Conservation (phyloP, 306 rosid genomes). For the Lathyrus oleraceus region DNA sequence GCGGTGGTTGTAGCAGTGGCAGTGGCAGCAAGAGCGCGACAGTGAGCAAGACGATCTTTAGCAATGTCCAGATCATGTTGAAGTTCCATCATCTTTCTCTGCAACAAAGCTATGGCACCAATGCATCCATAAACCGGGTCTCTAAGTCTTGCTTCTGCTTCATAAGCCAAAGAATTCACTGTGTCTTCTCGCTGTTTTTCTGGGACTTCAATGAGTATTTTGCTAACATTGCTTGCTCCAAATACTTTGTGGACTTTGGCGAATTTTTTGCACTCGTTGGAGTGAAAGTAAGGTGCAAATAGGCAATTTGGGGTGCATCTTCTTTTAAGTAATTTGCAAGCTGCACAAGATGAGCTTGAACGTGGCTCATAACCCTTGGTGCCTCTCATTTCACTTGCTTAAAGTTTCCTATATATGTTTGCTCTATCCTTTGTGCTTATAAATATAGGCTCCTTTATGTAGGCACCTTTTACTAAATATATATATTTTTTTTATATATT, state of each 20-base stretch:
- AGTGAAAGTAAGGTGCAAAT: conserved; percentile 81
- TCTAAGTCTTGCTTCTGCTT: conserved; percentile 78
- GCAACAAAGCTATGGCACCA: conserved; percentile 77
- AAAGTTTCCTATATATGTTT: conserved; percentile 1
- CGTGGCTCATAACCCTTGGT: conserved; percentile 80
- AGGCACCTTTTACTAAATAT: not conserved
- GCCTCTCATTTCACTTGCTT: conserved; percentile 30
- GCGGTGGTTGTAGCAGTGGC: conserved; percentile 1
- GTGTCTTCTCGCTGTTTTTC: conserved; percentile 85
- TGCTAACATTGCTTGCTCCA: conserved; percentile 97
- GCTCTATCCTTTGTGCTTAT: conserved; percentile 8
- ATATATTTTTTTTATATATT: not conserved
- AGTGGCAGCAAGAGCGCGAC: conserved; percentile 37
- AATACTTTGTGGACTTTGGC: conserved; percentile 93
- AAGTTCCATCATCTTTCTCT: conserved; percentile 71
- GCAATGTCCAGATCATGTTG: conserved; percentile 82
- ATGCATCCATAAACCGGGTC: conserved; percentile 98
- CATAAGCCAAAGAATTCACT: conserved; percentile 78
- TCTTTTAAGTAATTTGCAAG: conserved; percentile 84
- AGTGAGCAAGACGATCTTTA: conserved; percentile 75
- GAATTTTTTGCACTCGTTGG: conserved; percentile 78
- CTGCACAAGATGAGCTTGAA: conserved; percentile 89
- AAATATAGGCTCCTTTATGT: conserved; percentile 41
- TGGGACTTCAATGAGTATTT: conserved; percentile 78
- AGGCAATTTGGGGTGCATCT: conserved; percentile 78